These are phyloP conservation scores for Chytriomyces sp. DNA, from an alignment of 192 early-diverging fungal species.

Conservation along the genomic window DNA sequence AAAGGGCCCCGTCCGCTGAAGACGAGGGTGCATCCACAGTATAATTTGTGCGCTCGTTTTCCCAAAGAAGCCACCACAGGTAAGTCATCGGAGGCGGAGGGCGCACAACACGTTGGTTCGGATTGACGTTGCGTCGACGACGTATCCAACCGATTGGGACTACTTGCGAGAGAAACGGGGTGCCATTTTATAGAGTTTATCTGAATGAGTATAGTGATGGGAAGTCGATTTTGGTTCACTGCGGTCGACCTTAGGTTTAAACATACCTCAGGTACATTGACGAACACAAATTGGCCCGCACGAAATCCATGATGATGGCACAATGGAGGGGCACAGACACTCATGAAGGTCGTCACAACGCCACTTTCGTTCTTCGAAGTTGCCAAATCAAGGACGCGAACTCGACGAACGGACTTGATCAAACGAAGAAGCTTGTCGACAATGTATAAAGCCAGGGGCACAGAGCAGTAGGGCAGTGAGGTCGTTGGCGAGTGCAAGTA, in stretches of 20 bases:
- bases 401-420: not conserved
- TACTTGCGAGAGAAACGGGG: constrained; percentile 14
- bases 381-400: constrained; percentile 1
- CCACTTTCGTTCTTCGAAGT: too few species aligned
- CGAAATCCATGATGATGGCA: constrained; percentile 7
- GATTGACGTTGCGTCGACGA: not conserved
- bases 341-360: constrained; percentile 15
- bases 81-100: not conserved
- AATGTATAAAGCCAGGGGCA: constrained; percentile 12
- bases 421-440: constrained; percentile 9
- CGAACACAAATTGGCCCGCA: constrained; percentile 14
- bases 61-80: too few species aligned
- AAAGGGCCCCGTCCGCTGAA: constrained; percentile 8
- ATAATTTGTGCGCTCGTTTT: too few species aligned
- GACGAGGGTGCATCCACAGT: not conserved
- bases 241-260: not conserved
- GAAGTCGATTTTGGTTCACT: not conserved
- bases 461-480: not conserved
- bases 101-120: not conserved
- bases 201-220: not conserved
- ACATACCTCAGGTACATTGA: constrained; percentile 22
- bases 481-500: constrained; percentile 52
- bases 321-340: constrained; percentile 11
- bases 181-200: constrained; percentile 14
- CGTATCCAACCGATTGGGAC: not conserved